Base-by-base conservation (phyloP, 2,329 filamentous ascomycete species). In the Phyllachora maydis region DNA sequence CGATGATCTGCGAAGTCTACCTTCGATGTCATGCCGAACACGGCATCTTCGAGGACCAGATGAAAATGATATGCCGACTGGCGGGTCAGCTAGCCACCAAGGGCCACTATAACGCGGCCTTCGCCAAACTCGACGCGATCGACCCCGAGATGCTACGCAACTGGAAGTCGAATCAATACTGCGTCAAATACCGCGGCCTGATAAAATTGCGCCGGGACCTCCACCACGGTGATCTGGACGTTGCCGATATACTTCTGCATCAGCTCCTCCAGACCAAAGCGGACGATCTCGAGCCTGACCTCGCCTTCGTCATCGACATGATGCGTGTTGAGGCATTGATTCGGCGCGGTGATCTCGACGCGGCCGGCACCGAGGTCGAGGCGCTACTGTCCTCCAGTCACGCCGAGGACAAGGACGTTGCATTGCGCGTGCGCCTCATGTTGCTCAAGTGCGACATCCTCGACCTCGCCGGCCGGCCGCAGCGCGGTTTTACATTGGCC, bases 151-250 rank as follows among this genome's bases (percentile, higher is more conserved):
- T 22, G 20, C n/a, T n/a, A n/a, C 68, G 74, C 4, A 72, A 77
- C 1, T 63, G 83, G 42, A 91, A 82, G 43, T 61, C 74, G 11
- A 70, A 73, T 32, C 78, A 90, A 34, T 72, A 74, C 39, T 67
- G 75, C 53, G 52, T 63, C 32, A 67, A 67, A 26, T 75, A 71
- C 39, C 57, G 65, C 9, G 70, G 64, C 4, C 56, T 81, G 20
- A 53, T 79, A 28, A 69, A 67, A 35, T 46, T 79, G 7, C 65
- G 61, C 32, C 54, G 59, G 28, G 66, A 72, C 30, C 49, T 81
- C 5, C 59, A 67, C 26, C 54, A 50, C 27, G 52, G 54, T 29
- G 54, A 64, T 23, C 43, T 65, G 4, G 50, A 54, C n/a, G 54
- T 53, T 2, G 60, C 59, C 4, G 50, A 59, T 22, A 38, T 52